phyloP scores from a whole-genome alignment of 2,329 filamentous ascomycete species.

The Malbranchea zuffiana region DNA sequence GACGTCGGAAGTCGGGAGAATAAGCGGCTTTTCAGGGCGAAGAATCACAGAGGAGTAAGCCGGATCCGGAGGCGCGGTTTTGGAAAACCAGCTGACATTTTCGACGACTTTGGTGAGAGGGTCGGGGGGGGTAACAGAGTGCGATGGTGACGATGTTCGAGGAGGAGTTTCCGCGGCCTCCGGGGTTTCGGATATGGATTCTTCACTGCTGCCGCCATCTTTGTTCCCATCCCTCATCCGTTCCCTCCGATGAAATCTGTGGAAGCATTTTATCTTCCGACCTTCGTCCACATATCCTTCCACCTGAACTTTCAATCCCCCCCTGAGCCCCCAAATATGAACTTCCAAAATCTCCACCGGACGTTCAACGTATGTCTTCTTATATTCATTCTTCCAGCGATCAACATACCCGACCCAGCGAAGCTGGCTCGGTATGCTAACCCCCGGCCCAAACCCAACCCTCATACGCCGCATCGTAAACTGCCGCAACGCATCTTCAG shows the following conservation, averaged over 20 bases:
- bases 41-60: conserved; percentile 69
- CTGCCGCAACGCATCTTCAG: conserved; percentile 51
- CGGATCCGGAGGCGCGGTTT: conserved; percentile 36
- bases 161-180: not conserved
- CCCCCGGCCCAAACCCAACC: conserved; percentile 73
- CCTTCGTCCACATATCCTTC: conserved; percentile 84
- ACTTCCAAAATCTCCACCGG: conserved; percentile 78
- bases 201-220: conserved; percentile 18
- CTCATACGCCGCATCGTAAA: conserved; percentile 83
- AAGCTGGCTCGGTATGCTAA: conserved; percentile 86
- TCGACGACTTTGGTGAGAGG: conserved; percentile 14
- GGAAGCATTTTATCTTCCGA: conserved; percentile 70
- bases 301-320: conserved; percentile 77
- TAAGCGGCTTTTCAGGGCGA: conserved; percentile 55
- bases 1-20: conserved; percentile 70
- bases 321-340: conserved; percentile 76
- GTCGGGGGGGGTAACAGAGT: conserved; percentile 14
- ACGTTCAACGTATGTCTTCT: conserved; percentile 71
- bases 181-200: not conserved
- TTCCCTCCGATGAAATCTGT: conserved; percentile 65
- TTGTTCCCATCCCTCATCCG: conserved; percentile 46
- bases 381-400: conserved; percentile 60
- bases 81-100: conserved; percentile 30
- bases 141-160: conserved; percentile 7
- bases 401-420: conserved; percentile 84